Conservation (phyloP, 345 rosid species). For the Durio zibethinus region DNA sequence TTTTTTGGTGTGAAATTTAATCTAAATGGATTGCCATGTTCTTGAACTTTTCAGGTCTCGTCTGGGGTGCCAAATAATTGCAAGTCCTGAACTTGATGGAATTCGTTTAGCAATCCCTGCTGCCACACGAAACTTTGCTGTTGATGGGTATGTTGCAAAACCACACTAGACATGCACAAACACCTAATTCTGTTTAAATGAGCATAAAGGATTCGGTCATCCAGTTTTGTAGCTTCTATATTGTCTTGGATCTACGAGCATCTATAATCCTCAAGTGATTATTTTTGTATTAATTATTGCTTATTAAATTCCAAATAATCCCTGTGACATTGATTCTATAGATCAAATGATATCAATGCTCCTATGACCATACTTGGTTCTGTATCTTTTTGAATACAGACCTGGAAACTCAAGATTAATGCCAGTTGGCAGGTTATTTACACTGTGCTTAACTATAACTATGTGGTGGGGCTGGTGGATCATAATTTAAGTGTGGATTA, state of each 20-base stretch:
- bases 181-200: neutral
- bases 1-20: neutral
- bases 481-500: neutral
- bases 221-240: conserved; percentile 35
- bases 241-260: conserved; percentile 8
- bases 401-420: neutral
- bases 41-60: conserved; percentile 56
- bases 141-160: conserved; percentile 82
- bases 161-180: conserved; percentile 53
- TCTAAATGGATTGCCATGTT: neutral
- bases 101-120: conserved; percentile 75
- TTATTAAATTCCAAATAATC: conserved; percentile 3
- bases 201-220: conserved; percentile 18
- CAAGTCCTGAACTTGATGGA: conserved; percentile 83
- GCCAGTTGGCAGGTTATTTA: neutral
- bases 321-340: neutral
- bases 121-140: conserved; percentile 86
- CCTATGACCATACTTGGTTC: neutral
- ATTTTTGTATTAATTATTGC: conserved; percentile 8
- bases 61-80: conserved; percentile 80
- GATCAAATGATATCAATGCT: neutral
- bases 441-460: neutral
- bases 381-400: neutral
- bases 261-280: neutral
- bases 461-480: neutral